phyloP scores from a whole-genome alignment of 1,139 yeast species.

The Zygoascus sp. region DNA sequence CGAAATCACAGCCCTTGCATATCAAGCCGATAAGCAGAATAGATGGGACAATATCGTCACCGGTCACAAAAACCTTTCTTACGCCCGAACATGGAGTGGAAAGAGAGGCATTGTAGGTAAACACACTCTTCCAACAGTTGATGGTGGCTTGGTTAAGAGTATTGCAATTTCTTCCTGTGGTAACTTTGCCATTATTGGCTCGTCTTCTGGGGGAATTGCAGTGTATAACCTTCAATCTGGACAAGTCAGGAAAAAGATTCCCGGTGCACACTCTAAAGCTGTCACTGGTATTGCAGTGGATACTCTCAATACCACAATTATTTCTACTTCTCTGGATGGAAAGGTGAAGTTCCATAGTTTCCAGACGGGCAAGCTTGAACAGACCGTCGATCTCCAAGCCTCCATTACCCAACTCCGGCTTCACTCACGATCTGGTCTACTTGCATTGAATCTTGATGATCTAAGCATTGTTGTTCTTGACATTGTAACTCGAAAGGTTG shows the following conservation, averaged over 20 bases:
- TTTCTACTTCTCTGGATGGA: slow-evolving; percentile 87
- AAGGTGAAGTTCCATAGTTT: slow-evolving; percentile 84
- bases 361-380: slow-evolving; percentile 61
- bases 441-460: slow-evolving; percentile 85
- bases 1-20: slow-evolving; percentile 67
- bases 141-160: slow-evolving; percentile 73
- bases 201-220: slow-evolving; percentile 81
- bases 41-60: slow-evolving; percentile 97
- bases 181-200: slow-evolving; percentile 91
- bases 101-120: slow-evolving; percentile 76
- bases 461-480: slow-evolving; percentile 81
- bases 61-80: slow-evolving; percentile 76
- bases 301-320: slow-evolving; percentile 83
- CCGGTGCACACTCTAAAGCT: slow-evolving; percentile 63
- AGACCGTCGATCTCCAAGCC: slow-evolving; percentile 64
- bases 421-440: slow-evolving; percentile 76
- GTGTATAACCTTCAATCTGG: slow-evolving; percentile 93
- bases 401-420: slow-evolving; percentile 75
- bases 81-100: slow-evolving; percentile 94
- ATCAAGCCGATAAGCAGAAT: slow-evolving; percentile 73
- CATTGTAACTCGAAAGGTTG: slow-evolving; percentile 70
- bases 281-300: slow-evolving; percentile 89
- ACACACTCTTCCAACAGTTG: slow-evolving; percentile 64
- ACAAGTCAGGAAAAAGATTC: slow-evolving; percentile 54
- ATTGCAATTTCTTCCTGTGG: slow-evolving; percentile 90